Conservation (phyloP, 23 red algal species). For the Gracilaria caudata region DNA sequence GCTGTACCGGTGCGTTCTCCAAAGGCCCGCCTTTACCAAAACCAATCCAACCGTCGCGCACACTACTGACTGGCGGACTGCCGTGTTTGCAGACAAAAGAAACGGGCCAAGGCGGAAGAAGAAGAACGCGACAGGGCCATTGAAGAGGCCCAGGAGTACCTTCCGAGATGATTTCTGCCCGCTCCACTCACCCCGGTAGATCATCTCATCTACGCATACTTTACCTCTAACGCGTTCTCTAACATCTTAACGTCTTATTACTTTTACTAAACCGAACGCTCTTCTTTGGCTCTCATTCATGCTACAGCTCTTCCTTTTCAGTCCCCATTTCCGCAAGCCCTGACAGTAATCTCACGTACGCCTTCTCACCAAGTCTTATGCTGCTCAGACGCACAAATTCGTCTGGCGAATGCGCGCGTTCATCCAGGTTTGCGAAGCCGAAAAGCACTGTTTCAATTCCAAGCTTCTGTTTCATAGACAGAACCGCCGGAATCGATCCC, state of each 20-base stretch:
- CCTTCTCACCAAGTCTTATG: conserved; percentile 50
- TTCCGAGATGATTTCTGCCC: conserved; percentile 56
- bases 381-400: conserved; percentile 70
- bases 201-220: neutral
- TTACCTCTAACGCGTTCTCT: neutral
- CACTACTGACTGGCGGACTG: conserved; percentile 34
- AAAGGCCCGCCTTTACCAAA: neutral
- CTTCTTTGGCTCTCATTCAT: neutral
- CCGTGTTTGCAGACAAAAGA: conserved; percentile 49
- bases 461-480: conserved; percentile 45
- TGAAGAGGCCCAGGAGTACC: conserved; percentile 66
- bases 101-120: conserved; percentile 49
- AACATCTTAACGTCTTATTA: conserved; percentile 29
- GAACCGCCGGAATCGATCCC: conserved; percentile 71
- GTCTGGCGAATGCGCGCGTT: conserved; percentile 79
- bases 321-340: conserved; percentile 32
- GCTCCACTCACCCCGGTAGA: conserved; percentile 24
- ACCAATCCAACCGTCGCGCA: conserved; percentile 4
- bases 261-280: conserved; percentile 7
- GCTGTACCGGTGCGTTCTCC: conserved; percentile 54
- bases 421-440: conserved; percentile 74
- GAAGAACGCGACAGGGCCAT: conserved; percentile 55
- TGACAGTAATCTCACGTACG: conserved; percentile 69
- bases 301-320: conserved; percentile 32
- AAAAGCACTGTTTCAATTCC: conserved; percentile 67